A percentile compares a stretch with the other conserved stretches of the same genome.
These are phyloP conservation scores for Phlebiopsis flavidoalba DNA, from an alignment of 768 basidiomycete genomes.

Conservation along the genomic window DNA sequence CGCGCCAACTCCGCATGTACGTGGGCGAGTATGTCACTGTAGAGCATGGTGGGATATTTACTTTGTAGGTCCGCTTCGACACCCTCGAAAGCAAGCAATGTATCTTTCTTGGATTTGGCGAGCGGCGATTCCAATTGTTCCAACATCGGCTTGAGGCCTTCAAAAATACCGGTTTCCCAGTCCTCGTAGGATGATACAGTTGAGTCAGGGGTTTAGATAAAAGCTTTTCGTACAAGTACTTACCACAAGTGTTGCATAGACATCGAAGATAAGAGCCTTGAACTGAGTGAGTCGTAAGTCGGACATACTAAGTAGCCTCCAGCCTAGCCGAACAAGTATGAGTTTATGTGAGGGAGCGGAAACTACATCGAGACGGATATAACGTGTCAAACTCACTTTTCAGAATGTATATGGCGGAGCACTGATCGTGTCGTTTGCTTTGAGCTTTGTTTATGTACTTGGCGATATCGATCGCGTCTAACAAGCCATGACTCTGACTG, in stretches of 20 bases:
- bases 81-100: conserved; percentile 43
- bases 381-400: no score
- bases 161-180: conserved; percentile 68
- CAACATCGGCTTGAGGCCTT: conserved; percentile 49
- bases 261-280: conserved; percentile 63
- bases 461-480: no score
- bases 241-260: conserved; percentile 70
- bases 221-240: conserved; percentile 11
- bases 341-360: no score
- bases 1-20: conserved; percentile 28
- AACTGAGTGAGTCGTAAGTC: conserved; percentile 18
- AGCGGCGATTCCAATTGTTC: conserved; percentile 17
- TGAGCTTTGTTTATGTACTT: no score
- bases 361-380: no score
- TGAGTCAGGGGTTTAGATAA: background rate
- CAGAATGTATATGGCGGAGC: no score
- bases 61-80: conserved; percentile 55
- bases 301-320: conserved; percentile 4
- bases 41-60: conserved; percentile 53
- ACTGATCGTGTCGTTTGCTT: no score
- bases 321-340: no score
- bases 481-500: no score
- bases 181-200: conserved; percentile 34
- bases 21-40: conserved; percentile 52
- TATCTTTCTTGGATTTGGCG: conserved; percentile 49